Conservation (phyloP, 106 monocot genomes). For the Allium sativum region DNA sequence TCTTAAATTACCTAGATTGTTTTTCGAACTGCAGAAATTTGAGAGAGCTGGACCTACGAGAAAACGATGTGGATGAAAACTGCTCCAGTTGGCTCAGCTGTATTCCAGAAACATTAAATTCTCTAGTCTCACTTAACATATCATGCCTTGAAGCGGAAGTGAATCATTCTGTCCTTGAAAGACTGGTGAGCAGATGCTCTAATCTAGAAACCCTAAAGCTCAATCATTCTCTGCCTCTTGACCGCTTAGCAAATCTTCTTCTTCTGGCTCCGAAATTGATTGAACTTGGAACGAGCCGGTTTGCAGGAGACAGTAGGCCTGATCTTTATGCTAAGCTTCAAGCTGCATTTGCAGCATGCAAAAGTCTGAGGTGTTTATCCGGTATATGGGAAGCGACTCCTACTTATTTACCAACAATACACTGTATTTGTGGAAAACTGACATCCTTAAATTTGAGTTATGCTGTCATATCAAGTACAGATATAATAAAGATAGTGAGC, state of each 20-base stretch:
- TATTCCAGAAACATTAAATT: constrained; percentile 60
- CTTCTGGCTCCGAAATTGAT: constrained; percentile 43
- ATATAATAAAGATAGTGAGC: constrained; percentile 53
- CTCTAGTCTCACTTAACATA: constrained; percentile 63
- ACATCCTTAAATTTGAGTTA: constrained; percentile 74
- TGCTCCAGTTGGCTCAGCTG: constrained; percentile 60
- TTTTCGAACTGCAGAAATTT: constrained; percentile 30
- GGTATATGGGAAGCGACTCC: constrained; percentile 68
- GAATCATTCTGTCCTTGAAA: constrained; percentile 48
- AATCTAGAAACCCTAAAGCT: constrained; percentile 58
- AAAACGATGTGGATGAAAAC: constrained; percentile 59
- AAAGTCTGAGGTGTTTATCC: constrained; percentile 46
- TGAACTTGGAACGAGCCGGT: constrained; percentile 68
- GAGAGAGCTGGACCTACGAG: constrained; percentile 59
- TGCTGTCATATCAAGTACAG: constrained; percentile 38
- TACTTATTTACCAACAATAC: constrained; percentile 46
- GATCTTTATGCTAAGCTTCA: constrained; percentile 58
- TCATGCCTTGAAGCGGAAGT: constrained; percentile 67
- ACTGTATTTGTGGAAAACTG: constrained; percentile 48
- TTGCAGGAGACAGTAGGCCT: constrained; percentile 23
- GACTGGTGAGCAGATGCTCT: constrained; percentile 44
- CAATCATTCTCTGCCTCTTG: constrained; percentile 57
- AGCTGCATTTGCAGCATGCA: constrained; percentile 48
- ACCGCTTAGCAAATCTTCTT: constrained; percentile 45
- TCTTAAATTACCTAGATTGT: neutral